A percentile compares a stretch with the other conserved stretches of the same genome.
Conservation (phyloP, 306 rosid genomes). For the apple (Malus domestica) region DNA sequence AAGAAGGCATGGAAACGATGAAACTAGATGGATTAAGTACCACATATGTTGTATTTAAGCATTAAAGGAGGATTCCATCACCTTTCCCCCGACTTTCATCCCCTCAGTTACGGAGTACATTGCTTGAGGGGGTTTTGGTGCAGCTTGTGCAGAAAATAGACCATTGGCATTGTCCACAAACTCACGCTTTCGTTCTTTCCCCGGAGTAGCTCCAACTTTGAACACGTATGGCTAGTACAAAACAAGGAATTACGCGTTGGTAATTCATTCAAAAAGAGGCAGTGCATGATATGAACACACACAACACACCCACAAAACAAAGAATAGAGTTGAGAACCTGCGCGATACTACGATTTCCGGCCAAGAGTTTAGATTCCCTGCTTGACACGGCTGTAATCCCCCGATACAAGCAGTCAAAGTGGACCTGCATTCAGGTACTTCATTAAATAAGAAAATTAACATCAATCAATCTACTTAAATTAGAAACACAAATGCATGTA, state of each 20-base stretch:
- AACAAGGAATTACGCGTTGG: neutral
- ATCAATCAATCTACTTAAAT: neutral
- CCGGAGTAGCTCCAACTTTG: conserved; percentile 81
- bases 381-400: conserved; percentile 80
- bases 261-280: neutral
- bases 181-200: conserved; percentile 91
- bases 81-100: conserved; percentile 94
- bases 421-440: conserved; percentile 41
- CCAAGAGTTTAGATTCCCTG: conserved; percentile 86
- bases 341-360: conserved; percentile 79
- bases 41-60: neutral
- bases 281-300: neutral
- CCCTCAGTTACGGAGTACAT: conserved; percentile 72
- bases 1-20: neutral
- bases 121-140: conserved; percentile 91
- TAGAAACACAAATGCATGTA: neutral
- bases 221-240: conserved; percentile 70
- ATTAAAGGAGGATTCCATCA: conserved; percentile 9
- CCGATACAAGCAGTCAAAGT: conserved; percentile 83
- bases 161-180: conserved; percentile 90
- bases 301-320: neutral
- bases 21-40: neutral
- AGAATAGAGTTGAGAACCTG: conserved; percentile 46
- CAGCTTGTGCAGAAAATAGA: conserved; percentile 91
- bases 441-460: too few relatives aligned